Conservation (phyloP, 768 basidiomycete genomes). For the Pleurotus tuber-regium region DNA sequence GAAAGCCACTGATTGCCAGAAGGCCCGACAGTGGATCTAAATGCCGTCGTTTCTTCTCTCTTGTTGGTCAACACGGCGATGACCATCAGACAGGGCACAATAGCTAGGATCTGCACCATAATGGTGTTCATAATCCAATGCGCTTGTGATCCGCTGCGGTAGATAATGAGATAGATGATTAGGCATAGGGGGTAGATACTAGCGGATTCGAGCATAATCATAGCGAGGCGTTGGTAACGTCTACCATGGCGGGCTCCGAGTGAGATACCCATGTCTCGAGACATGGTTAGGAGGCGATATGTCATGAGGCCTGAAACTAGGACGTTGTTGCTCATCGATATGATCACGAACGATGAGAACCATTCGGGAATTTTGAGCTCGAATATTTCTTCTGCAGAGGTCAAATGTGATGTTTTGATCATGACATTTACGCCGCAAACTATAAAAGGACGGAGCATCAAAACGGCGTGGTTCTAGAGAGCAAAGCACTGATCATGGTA, state of each 20-base stretch:
- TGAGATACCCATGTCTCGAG: neutral
- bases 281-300: neutral
- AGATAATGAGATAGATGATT: neutral
- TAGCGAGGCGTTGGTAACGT: neutral
- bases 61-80: neutral
- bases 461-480: neutral
- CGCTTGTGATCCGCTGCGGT: neutral
- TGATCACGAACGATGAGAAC: neutral
- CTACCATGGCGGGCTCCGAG: neutral
- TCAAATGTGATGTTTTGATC: neutral
- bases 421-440: neutral
- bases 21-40: neutral
- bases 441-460: neutral
- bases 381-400: neutral
- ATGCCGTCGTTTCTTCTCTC: neutral
- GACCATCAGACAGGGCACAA: neutral
- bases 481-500: too few relatives aligned
- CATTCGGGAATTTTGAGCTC: neutral
- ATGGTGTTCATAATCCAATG: neutral
- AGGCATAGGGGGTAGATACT: neutral
- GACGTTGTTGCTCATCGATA: neutral
- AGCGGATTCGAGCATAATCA: neutral
- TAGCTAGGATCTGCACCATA: neutral
- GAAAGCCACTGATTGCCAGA: neutral
- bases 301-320: neutral